phyloP scores from a whole-genome alignment of 192 early-diverging fungal species.

The Gryganskiella cystojenkinii region DNA sequence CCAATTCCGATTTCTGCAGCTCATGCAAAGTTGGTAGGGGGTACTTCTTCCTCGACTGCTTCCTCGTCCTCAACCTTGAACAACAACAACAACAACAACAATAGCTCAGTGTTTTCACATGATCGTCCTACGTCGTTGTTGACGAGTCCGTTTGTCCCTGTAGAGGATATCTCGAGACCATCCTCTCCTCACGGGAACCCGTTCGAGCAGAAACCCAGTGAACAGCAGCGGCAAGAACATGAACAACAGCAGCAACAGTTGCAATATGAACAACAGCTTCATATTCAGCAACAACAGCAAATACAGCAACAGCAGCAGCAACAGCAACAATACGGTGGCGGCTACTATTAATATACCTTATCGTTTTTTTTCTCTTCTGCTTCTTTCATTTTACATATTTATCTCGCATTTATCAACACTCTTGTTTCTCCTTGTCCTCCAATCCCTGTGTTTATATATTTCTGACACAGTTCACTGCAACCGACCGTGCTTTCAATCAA shows the following conservation, averaged over 20 bases:
- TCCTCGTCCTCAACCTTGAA: background rate
- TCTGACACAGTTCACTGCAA: no score
- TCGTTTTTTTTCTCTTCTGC: no score
- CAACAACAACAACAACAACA: background rate
- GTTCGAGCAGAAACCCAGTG: background rate
- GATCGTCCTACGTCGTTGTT: slow-evolving; percentile 33
- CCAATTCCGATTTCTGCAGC: background rate
- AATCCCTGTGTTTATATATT: no score
- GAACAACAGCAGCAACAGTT: slow-evolving; percentile 5
- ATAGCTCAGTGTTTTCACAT: background rate
- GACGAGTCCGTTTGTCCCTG: slow-evolving; percentile 35
- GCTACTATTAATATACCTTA: no score
- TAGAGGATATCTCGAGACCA: slow-evolving; percentile 6
- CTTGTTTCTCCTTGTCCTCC: no score
- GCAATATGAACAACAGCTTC: slow-evolving; percentile 5
- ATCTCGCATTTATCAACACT: no score
- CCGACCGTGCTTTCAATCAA: no score
- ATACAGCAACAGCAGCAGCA: slow-evolving; percentile 25
- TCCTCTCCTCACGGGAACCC: slow-evolving; percentile 3
- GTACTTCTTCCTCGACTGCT: background rate
- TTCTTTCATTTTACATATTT: no score
- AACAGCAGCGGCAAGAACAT: slow-evolving; percentile 1
- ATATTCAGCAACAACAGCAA: slow-evolving; percentile 24
- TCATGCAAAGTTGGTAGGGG: background rate
- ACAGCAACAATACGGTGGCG: background rate